A percentile compares a stretch with the other conserved stretches of the same genome.
phyloP scores from a whole-genome alignment of 768 basidiomycete species.

The Russula ochroleuca region DNA sequence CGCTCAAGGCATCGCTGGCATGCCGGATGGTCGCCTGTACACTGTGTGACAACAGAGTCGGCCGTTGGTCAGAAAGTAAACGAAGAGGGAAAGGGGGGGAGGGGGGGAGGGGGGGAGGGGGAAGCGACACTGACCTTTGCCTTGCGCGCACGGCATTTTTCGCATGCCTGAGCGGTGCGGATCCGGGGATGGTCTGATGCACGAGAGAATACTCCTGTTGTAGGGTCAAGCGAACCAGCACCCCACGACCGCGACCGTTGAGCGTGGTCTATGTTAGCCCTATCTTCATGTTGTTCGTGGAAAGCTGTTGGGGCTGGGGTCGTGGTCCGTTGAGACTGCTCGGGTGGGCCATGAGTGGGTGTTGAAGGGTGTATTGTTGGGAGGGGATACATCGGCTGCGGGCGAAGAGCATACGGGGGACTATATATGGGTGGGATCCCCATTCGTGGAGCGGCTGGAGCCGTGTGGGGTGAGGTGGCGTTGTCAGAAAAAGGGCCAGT shows the following conservation, averaged over 20 bases:
- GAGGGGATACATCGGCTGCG: not conserved
- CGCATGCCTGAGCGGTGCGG: slow-evolving; percentile 70
- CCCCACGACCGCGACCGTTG: slow-evolving; percentile 14
- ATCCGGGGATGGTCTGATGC: slow-evolving; percentile 60
- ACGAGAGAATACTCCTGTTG: slow-evolving; percentile 62
- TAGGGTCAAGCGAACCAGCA: slow-evolving; percentile 57
- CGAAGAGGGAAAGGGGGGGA: not conserved
- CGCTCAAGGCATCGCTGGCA: slow-evolving; percentile 62
- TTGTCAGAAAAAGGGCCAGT: not conserved
- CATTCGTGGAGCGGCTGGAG: not conserved
- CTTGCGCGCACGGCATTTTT: slow-evolving; percentile 67
- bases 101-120: not conserved
- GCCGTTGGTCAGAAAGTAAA: not conserved
- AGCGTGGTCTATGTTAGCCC: not conserved
- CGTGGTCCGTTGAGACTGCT: not conserved
- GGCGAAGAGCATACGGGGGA: not conserved
- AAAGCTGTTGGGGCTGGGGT: not conserved
- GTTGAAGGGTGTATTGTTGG: not conserved
- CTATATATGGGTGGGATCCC: not conserved
- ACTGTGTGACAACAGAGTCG: slow-evolving; percentile 39
- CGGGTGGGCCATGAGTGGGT: not conserved
- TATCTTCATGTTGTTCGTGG: not conserved
- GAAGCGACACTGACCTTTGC: slow-evolving; percentile 52
- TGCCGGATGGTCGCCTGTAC: slow-evolving; percentile 64
- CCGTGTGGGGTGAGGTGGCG: not conserved